phyloP scores from a whole-genome alignment of 1,284 basidiomycete species.

The Naganishia liquefaciens region DNA sequence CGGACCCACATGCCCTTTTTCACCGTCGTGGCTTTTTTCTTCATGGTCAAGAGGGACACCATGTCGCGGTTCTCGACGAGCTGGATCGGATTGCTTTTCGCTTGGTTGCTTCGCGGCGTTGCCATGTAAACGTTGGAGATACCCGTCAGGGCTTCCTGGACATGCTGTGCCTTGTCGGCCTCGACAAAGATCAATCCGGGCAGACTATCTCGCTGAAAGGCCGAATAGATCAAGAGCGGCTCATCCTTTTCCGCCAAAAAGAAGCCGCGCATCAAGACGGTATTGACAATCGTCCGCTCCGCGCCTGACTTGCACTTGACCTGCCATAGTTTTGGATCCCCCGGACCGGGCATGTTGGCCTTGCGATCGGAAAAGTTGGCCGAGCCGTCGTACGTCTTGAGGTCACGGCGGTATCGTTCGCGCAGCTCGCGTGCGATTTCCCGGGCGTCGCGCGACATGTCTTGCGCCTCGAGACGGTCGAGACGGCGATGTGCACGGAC shows the following conservation, averaged over 20 bases:
- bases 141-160: conserved; percentile 79
- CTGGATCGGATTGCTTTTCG: conserved; percentile 30
- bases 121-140: conserved; percentile 84
- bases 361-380: conserved; percentile 93
- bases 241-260: conserved; percentile 58
- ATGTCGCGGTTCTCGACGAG: conserved; percentile 64
- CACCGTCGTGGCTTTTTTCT: conserved; percentile 86
- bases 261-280: conserved; percentile 89
- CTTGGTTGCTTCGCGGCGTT: conserved; percentile 14
- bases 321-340: conserved; percentile 95
- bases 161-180: conserved; percentile 82
- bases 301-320: conserved; percentile 89
- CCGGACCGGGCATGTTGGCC: conserved; percentile 93
- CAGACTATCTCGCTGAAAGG: conserved; percentile 93
- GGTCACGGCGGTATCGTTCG: conserved; percentile 72
- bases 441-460: conserved; percentile 80
- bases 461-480: conserved; percentile 71
- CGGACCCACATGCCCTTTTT: conserved; percentile 92
- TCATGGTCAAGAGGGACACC: conserved; percentile 93
- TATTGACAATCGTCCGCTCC: conserved; percentile 89
- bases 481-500: conserved; percentile 72
- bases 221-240: conserved; percentile 82
- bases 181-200: conserved; percentile 96
- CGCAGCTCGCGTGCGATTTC: conserved; percentile 82
- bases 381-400: conserved; percentile 77